Evolutionary conservation across 345 rosid genomes (phyloP).

Genomic region (Heritiera littoralis): DNA sequence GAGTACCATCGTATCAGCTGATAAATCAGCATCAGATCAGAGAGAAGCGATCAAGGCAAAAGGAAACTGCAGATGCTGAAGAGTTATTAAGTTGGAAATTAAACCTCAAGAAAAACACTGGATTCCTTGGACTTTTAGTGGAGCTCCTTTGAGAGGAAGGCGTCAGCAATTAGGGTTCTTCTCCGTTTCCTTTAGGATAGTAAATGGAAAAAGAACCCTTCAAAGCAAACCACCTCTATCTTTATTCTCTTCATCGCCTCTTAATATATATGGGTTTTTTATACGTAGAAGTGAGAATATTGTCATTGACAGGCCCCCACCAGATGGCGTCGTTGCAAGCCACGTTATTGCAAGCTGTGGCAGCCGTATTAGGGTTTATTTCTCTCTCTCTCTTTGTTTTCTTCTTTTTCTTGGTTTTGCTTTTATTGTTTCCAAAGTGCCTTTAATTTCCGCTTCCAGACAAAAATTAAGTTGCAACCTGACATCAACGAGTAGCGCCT

Average conservation of each 20-base stretch:
- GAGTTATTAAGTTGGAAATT: neutral
- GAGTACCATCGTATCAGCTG: neutral
- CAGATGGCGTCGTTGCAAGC: neutral
- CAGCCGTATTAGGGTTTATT: neutral
- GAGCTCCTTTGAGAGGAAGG: constrained; percentile 9
- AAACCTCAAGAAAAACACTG: neutral
- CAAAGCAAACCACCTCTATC: neutral
- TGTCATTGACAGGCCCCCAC: neutral
- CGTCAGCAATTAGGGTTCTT: neutral
- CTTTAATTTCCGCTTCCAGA: neutral
- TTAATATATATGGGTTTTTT: neutral
- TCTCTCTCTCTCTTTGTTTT: neutral
- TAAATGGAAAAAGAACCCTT: neutral
- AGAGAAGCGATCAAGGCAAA: neutral
- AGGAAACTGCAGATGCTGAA: neutral
- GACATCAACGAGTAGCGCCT: neutral
- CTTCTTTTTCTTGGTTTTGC: neutral
- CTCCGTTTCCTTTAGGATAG: neutral
- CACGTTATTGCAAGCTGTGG: constrained; percentile 10
- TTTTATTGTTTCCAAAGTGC: constrained; percentile 2
- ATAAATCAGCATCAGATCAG: neutral
- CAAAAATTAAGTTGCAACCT: neutral
- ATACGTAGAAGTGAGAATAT: neutral
- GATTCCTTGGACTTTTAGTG: neutral
- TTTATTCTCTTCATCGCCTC: constrained; percentile 4